Evolutionary conservation across 805 yeast genomes (phyloP), one percentile per base, ranked within the genome.

Genomic region (Yarrowia alimentaria): DNA sequence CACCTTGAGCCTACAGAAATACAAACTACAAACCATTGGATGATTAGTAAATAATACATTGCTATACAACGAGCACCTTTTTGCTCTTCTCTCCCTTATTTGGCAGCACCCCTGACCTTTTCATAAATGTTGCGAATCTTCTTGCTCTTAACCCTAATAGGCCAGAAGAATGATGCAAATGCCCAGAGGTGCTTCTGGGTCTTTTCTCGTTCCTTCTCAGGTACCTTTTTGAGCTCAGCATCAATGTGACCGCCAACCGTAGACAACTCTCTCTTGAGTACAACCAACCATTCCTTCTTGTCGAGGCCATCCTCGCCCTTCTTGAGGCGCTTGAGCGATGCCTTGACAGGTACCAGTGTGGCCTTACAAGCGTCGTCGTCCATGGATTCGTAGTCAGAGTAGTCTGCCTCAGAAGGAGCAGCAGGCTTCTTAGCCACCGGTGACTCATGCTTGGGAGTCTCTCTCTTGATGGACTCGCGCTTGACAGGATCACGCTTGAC

Each of bases 141-240:
- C 29, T 72, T 66, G 54, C 91, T 82, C 11, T 71, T 61, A 32
- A 84, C 96, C 55, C 77, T 76, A 3, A 80, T 85, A 2, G 96
- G 96, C 96, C 96, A 88, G 68, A 80, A 88, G 50, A 78, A 75
- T 16, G 89, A 75, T 4, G 93, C 87, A 64, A 83, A 87, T 22
- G 85, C 77, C 96, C 96, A 88, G 54, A 88, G 67, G 60, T 87
- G 93, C 62, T 77, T 81, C 53, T 72, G 70, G 53, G 69, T 58
- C 60, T 72, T 75, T 6, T 66, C 71, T 21, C 69, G 61, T 17
- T 69, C 69, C 12, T 57, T 56, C 3, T 60, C 59, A 2, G 52
- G 35, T 17, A 55, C 60, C 31, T 55, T 51, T 12, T 56, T 58
- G 8, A 25, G 26, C 16, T 55, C 55, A 0, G 62, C 59, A 26